Evolutionary conservation across 441 rosid species (phyloP).

Genomic region (Croton laevigatus): DNA sequence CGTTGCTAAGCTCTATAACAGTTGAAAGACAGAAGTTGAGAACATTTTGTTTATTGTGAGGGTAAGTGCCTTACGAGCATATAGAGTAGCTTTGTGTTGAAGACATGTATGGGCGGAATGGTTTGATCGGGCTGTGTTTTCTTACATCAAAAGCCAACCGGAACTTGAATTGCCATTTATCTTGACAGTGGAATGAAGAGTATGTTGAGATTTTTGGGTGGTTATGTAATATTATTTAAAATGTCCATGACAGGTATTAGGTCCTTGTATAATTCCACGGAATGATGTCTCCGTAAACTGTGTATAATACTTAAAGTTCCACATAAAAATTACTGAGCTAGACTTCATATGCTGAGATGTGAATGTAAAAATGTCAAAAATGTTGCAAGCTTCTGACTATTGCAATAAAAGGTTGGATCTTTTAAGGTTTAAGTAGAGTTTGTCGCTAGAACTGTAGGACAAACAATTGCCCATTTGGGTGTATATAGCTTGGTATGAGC

Average conservation of each 20-base stretch:
- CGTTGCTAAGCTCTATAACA: not conserved
- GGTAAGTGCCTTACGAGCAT: not conserved
- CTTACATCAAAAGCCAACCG: not conserved
- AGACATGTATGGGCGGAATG: not conserved
- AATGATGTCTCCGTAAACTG: not conserved
- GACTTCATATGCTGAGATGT: no score
- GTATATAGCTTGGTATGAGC: no score
- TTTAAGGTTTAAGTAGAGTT: not conserved
- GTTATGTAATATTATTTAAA: not conserved
- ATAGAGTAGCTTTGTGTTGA: not conserved
- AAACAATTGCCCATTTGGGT: no score
- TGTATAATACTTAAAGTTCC: not conserved
- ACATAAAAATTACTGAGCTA: no score
- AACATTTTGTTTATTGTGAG: not conserved
- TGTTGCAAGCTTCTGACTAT: no score
- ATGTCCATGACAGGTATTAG: not conserved
- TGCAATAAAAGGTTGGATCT: no score
- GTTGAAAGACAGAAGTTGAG: not conserved
- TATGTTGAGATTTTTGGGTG: not conserved
- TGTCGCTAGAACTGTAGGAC: no score
- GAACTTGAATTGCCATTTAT: constrained; percentile 2
- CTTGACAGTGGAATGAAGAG: not conserved
- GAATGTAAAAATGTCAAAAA: no score
- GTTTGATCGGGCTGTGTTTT: not conserved
- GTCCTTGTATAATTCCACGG: not conserved